Base-by-base conservation (phyloP, 345 rosid genomes). In the Lepidium aucheri region DNA sequence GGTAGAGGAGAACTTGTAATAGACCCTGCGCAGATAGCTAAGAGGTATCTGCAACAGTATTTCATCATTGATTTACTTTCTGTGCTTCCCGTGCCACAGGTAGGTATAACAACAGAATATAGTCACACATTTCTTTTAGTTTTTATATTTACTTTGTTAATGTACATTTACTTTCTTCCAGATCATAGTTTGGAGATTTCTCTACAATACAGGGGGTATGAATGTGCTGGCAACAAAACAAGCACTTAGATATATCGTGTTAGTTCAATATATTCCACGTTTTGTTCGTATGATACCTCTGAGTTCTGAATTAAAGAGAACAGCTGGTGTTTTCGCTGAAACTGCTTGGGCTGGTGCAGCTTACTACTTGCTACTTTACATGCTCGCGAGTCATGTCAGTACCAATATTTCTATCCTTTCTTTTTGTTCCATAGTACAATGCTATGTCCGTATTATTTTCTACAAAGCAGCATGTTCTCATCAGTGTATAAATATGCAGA, bases 341-440 rank as follows among this genome's bases (percentile, higher is more conserved):
- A 88, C 97, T 41, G 95, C 95, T 10, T 90, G 97, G 99, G 96
- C 97, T 5, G 99, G 99, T 76, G 99, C 99, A 77, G 99, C 88
- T 32, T 90, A 78, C 68, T 90, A 94, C 81, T 72, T 94, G 78
- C 85, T 94, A 8, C 65, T 90, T 30, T 94, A 90, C 85, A 88
- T 94, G 96, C 97, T 94, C 53, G 96, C 95, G 24, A 94, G 99
- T 82, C 99, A 94, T 82, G 99, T 90, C 63, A 90, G 95, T 75
- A 45, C 69, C 34, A 16, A 32, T 57, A 46, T n/a, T 30, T 17
- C 51, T 36, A 28, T 28, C 17, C 15, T 7, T 2, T 7, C 16
- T 6, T 44, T 17, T 20, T 5, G 1, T 33, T 11, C 58, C 28
- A 65, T 41, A 16, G 32, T 28, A 28, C 32, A 28, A 28, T 28